These are phyloP conservation scores for Saturnispora hagleri DNA, from an alignment of 805 yeast species.

Conservation along the genomic window DNA sequence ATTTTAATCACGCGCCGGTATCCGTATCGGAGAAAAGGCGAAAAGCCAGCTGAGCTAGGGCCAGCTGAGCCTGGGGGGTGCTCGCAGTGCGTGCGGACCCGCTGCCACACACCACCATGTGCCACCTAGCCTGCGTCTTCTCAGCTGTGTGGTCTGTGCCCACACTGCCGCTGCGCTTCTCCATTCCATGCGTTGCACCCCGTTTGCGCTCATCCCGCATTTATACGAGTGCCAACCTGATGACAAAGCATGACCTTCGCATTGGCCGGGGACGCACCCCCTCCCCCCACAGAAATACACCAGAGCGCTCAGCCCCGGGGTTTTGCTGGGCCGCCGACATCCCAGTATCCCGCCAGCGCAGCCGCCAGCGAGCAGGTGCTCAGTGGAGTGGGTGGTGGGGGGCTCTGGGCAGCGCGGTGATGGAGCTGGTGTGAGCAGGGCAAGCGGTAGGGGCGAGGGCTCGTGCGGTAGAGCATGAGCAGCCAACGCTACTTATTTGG, in stretches of 20 bases:
- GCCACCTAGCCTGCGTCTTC: no score
- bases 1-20: background rate
- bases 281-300: background rate
- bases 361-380: no score
- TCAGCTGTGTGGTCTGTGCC: no score
- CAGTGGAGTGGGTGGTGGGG: no score
- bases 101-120: no score
- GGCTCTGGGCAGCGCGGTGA: no score
- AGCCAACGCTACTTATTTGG: no score
- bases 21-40: background rate
- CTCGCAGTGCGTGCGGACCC: no score
- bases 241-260: background rate
- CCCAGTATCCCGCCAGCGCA: background rate
- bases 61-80: background rate
- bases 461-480: no score
- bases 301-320: background rate
- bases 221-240: background rate
- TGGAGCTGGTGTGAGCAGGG: no score
- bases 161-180: no score
- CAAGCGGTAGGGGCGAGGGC: no score
- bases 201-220: conserved; percentile 3
- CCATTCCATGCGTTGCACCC: background rate
- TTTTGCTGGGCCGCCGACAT: background rate
- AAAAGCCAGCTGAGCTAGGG: background rate
- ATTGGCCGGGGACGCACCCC: background rate